Evolutionary conservation across 2,329 filamentous ascomycete genomes (phyloP), one percentile per base, ranked within the genome.

Genomic region (Paraphoma sp.): DNA sequence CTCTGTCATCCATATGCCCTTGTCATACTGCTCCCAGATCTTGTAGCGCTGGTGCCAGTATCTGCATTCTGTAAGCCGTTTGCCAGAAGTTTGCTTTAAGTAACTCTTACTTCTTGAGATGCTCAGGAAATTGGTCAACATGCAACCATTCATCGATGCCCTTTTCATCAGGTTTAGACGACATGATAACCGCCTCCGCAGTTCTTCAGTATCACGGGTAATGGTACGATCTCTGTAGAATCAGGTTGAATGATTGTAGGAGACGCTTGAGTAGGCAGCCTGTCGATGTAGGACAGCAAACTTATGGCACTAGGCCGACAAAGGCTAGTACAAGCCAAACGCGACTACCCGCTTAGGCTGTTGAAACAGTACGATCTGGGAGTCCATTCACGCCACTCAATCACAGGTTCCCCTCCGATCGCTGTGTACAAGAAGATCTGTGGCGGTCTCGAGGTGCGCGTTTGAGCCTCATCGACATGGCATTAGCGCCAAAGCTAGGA

Each of bases 41-140:
- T 88, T 89, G 75, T 95, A 89, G 57, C 95, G 87, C 71, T 98
- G 93, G 14, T 89, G 84, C 86, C 92, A 99, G 78, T 99, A 99
- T 75, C 93, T 96, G 45, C 3, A 31, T 52, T 33, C 28, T 41
- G 30, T 63, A 56, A 45, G 52, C 17, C 33, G n/a, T 38, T 11
- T 38, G 10, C n/a, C n/a, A n/a, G n/a, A 38, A 11, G n/a, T 11
- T 3, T 38, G 10, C 33, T 38, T 11, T 11, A 3, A 38, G 33
- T 38, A 11, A n/a, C 23, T 11, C 33, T 11, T 76, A 95, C 92
- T 97, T 97, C 75, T 91, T 89, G 53, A 97, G 87, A 67, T 96
- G 87, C 81, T 84, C 87, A 0, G 93, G 92, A 8, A 97, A 91
- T 60, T 97, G 86, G 30, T 84, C 79, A 10, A 86, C 79, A 30